Percentiles rank a stretch among this genome's conserved stretches.
These are phyloP conservation scores for Fusarium mangiferae DNA, from an alignment of 2,329 filamentous ascomycete species.

Conservation along the genomic window DNA sequence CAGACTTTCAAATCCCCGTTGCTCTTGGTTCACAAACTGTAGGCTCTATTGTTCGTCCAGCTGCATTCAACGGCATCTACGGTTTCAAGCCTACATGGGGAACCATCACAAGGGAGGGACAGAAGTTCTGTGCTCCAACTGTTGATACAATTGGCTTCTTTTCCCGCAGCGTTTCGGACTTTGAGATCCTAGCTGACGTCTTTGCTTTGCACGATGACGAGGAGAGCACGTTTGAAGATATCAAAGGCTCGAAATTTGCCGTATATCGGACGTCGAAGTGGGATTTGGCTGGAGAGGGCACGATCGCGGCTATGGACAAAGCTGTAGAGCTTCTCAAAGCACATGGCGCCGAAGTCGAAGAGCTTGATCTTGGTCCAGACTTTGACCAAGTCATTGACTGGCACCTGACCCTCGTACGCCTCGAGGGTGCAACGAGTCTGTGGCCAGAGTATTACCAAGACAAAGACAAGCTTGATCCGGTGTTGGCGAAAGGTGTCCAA, in stretches of 20 bases:
- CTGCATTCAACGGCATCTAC: constrained; percentile 72
- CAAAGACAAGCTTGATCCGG: constrained; percentile 58
- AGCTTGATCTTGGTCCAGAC: constrained; percentile 62
- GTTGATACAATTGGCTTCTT: constrained; percentile 73
- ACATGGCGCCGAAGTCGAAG: constrained; percentile 65
- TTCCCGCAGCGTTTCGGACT: constrained; percentile 65
- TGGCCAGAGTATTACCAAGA: constrained; percentile 61
- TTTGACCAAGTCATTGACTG: constrained; percentile 62
- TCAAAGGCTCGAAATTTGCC: constrained; percentile 64
- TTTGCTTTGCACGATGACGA: constrained; percentile 66
- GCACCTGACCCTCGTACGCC: constrained; percentile 61
- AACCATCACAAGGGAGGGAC: constrained; percentile 69
- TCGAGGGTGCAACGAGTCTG: constrained; percentile 65
- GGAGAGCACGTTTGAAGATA: constrained; percentile 39
- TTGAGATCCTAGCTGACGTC: constrained; percentile 64
- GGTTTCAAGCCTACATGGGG: constrained; percentile 75
- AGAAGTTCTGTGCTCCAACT: constrained; percentile 66
- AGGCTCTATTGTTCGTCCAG: constrained; percentile 72
- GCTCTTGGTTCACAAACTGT: constrained; percentile 73
- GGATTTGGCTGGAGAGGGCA: constrained; percentile 56
- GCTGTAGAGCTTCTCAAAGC: constrained; percentile 53
- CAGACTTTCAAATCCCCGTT: constrained; percentile 70
- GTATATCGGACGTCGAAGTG: constrained; percentile 66
- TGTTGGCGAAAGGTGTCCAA: constrained; percentile 62
- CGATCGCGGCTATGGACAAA: constrained; percentile 53